phyloP scores from a whole-genome alignment of 1,284 basidiomycete species.

The Fomitiporia mediterranea region DNA sequence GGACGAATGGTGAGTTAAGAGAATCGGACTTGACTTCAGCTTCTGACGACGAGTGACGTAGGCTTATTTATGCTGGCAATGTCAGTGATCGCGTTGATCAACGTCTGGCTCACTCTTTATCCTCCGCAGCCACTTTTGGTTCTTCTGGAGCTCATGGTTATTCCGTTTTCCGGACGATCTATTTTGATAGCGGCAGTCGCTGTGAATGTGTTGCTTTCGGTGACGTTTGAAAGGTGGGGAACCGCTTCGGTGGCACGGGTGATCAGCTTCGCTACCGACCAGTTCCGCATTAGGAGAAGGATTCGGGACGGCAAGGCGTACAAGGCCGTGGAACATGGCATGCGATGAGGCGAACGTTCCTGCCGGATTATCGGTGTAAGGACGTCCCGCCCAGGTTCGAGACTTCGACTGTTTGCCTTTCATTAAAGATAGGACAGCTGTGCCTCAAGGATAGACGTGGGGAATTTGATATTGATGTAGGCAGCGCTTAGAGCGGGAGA shows the following conservation, averaged over 20 bases:
- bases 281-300: conserved; percentile 42
- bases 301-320: conserved; percentile 61
- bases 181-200: conserved; percentile 68
- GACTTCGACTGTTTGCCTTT: not conserved
- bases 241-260: conserved; percentile 54
- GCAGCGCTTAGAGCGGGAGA: not conserved
- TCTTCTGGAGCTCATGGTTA: conserved; percentile 74
- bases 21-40: conserved; percentile 19
- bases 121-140: conserved; percentile 60
- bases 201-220: conserved; percentile 70
- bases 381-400: not conserved
- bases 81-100: conserved; percentile 62
- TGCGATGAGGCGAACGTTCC: conserved; percentile 30
- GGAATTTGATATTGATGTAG: not conserved
- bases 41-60: conserved; percentile 30
- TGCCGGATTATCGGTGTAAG: not conserved
- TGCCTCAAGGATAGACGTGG: not conserved
- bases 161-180: conserved; percentile 69
- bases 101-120: conserved; percentile 67
- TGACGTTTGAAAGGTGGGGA: conserved; percentile 80
- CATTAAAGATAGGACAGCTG: too few species aligned
- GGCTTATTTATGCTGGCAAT: conserved; percentile 78
- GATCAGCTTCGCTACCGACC: conserved; percentile 44
- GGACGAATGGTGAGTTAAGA: conserved; percentile 77
- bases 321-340: conserved; percentile 67